phyloP scores from a whole-genome alignment of 441 rosid genomes.

The Jatropha multifida region DNA sequence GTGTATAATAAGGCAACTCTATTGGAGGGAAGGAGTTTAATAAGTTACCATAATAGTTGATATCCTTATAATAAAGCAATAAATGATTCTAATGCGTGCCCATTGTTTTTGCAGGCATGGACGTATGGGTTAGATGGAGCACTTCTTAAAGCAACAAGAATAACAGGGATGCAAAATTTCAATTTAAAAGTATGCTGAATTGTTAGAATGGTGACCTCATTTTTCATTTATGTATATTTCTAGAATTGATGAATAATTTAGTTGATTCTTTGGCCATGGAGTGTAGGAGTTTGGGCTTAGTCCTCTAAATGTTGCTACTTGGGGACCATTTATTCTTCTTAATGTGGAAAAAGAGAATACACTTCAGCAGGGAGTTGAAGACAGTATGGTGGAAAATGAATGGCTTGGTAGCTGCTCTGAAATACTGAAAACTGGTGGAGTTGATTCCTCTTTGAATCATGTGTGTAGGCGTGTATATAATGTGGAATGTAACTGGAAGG shows the following conservation, averaged over 20 bases:
- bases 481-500: slow-evolving; percentile 94
- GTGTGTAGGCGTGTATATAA: slow-evolving; percentile 73
- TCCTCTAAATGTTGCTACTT: slow-evolving; percentile 61
- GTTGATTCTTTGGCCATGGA: slow-evolving; percentile 29
- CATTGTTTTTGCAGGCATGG: slow-evolving; percentile 60
- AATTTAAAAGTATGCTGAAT: slow-evolving; percentile 46
- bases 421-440: slow-evolving; percentile 51
- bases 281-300: slow-evolving; percentile 79
- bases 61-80: background rate
- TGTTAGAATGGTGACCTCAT: slow-evolving; percentile 2
- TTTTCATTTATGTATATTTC: slow-evolving; percentile 14
- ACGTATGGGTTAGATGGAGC: slow-evolving; percentile 76
- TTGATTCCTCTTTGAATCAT: slow-evolving; percentile 59
- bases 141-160: slow-evolving; percentile 76
- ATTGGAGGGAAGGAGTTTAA: background rate
- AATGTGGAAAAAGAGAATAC: slow-evolving; percentile 43
- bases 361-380: slow-evolving; percentile 26
- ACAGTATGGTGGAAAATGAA: slow-evolving; percentile 43
- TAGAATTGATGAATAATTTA: slow-evolving; percentile 19
- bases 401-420: slow-evolving; percentile 84
- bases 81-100: background rate
- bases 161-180: slow-evolving; percentile 60
- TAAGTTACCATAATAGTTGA: background rate
- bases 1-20: too few relatives aligned
- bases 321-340: slow-evolving; percentile 93